These are phyloP conservation scores for Priceomyces carsonii DNA, from an alignment of 805 yeast genomes.

Conservation along the genomic window DNA sequence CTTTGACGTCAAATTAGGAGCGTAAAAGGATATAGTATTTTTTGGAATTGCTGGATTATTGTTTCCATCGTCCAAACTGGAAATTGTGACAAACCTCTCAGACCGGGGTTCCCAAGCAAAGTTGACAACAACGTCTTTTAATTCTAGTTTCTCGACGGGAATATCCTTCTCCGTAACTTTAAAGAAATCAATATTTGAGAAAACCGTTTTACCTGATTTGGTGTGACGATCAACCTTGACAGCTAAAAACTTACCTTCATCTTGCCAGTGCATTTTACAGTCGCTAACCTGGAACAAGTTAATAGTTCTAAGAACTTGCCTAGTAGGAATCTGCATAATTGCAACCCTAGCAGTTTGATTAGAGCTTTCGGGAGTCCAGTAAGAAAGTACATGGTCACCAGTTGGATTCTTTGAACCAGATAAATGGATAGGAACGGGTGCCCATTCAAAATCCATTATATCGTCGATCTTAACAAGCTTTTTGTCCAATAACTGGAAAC, in stretches of 20 bases:
- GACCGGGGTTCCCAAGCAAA: constrained; percentile 97
- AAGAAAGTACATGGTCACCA: constrained; percentile 71
- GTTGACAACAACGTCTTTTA: constrained; percentile 82
- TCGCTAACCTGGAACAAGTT: constrained; percentile 93
- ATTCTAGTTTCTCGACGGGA: constrained; percentile 93
- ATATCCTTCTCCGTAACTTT: constrained; percentile 83
- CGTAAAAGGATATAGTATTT: constrained; percentile 76
- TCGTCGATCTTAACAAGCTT: constrained; percentile 82
- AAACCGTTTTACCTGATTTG: constrained; percentile 87
- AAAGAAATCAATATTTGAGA: constrained; percentile 91
- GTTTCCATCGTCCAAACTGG: constrained; percentile 56
- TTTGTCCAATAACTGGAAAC: constrained; percentile 81
- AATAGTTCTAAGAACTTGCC: constrained; percentile 81
- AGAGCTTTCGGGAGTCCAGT: constrained; percentile 94
- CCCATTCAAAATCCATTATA: constrained; percentile 89
- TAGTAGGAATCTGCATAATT: constrained; percentile 82
- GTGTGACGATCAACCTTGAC: constrained; percentile 97
- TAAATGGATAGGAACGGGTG: constrained; percentile 81
- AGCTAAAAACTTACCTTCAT: constrained; percentile 77
- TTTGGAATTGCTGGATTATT: constrained; percentile 65
- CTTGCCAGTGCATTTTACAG: constrained; percentile 93
- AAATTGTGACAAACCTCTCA: constrained; percentile 80
- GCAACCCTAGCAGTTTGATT: constrained; percentile 96
- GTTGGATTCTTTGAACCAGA: constrained; percentile 54
- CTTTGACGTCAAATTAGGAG: constrained; percentile 65